Base-by-base conservation (phyloP, 2,329 filamentous ascomycete genomes). In the Aspergillus arachidicola region DNA sequence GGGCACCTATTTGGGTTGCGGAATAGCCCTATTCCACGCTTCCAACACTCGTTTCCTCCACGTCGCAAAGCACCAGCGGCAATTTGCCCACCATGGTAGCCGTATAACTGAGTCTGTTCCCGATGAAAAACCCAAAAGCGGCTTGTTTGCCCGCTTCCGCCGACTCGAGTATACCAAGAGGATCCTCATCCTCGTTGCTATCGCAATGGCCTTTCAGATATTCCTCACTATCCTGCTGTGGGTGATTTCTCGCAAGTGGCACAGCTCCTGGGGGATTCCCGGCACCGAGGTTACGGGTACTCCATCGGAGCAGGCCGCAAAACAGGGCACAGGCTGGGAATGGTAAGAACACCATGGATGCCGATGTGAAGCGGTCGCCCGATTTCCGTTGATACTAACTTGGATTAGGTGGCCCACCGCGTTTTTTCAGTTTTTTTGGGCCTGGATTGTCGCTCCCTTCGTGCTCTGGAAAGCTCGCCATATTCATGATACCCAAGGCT, bases 21-120 rank as follows among this genome's bases (percentile, higher is more conserved):
- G 88, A 28, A 86, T 91, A 60, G 87, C 86, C 9, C 76, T 91
- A 6, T 90, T 90, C 71, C 87, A 90, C 70, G 87, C 86, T 26
- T 85, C 85, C 64, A 89, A 89, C 72, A 84, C 81, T 69, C 85
- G 86, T 60, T 86, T 90, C 59, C 81, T 88, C 21, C 79, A 87
- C 66, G 80, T 88, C 60, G 86, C 86, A 57, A 82, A 82, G 66
- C 79, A 82, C 30, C 87, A 89, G 72, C 79, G 77, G 67, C 81
- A 78, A 66, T 81, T 81, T 58, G 78, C 78, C 34, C 67, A 69
- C 9, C 65, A 60, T 4, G 64, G 63, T 19, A 55, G 63, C 26
- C 58, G 43, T 9, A 32, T 53, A 5, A 28, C 57, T 19, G 64
- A 68, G 11, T 19, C 61, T 1, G 16, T 59, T 26, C 50, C 64